phyloP scores from a whole-genome alignment of 2,329 filamentous ascomycete species.

The Colletotrichum coccodes region DNA sequence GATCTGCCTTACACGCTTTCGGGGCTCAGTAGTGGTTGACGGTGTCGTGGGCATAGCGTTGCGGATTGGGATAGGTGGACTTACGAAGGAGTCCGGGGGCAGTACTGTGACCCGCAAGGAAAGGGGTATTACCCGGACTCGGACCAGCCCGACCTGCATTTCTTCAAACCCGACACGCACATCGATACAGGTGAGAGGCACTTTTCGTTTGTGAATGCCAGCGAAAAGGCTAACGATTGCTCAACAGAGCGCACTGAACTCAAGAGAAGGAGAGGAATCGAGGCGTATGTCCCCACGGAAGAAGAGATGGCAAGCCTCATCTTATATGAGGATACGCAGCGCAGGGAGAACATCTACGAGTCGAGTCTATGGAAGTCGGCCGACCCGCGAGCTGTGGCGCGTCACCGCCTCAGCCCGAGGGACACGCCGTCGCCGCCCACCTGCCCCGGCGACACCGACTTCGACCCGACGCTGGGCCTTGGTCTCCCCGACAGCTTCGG shows the following conservation, averaged over 20 bases:
- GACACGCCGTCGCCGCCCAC: conserved; percentile 34
- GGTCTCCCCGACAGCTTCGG: conserved; percentile 43
- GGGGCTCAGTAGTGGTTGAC: too few species aligned
- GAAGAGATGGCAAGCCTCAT: too few species aligned
- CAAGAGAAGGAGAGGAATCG: too few species aligned
- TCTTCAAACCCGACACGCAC: too few species aligned
- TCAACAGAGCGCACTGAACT: too few species aligned
- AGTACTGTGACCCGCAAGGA: conserved; percentile 41
- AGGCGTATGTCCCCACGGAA: too few species aligned
- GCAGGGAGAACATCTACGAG: conserved; percentile 35
- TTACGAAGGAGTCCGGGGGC: conserved; percentile 39
- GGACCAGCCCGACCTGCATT: conserved; percentile 42
- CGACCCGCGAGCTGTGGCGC: conserved; percentile 36
- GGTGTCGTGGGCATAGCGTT: too few species aligned
- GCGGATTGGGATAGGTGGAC: conserved; percentile 32
- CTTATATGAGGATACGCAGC: not conserved
- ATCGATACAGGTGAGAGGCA: too few species aligned
- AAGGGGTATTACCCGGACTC: conserved; percentile 41
- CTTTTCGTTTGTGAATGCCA: not conserved
- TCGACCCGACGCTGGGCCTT: conserved; percentile 28
- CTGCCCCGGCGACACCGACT: conserved; percentile 35
- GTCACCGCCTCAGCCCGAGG: conserved; percentile 35
- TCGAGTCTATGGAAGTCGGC: conserved; percentile 37
- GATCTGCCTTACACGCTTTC: conserved; percentile 11
- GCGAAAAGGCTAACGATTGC: too few species aligned